Evolutionary conservation across 169 alveolate species (phyloP).

Genomic region (Eimeria falciformis): DNA sequence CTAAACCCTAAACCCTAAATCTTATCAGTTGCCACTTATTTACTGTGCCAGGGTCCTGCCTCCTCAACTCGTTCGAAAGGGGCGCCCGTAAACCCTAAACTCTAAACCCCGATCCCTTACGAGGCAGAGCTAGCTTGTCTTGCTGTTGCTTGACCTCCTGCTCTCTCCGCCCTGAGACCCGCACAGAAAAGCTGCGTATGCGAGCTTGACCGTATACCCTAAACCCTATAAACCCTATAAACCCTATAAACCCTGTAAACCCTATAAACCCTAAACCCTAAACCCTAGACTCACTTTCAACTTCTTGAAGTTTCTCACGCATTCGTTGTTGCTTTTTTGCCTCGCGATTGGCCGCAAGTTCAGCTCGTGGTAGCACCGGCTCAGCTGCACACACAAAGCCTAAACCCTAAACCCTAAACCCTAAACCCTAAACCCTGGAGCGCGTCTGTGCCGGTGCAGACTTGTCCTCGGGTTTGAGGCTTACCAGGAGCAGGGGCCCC

Average conservation of each 20-base stretch:
- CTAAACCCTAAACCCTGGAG: neutral
- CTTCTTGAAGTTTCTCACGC: neutral
- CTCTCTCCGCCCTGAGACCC: slow-evolving; percentile 32
- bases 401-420: neutral
- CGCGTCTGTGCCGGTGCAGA: neutral
- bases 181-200: neutral
- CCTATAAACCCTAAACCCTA: slow-evolving; percentile 27
- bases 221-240: slow-evolving; percentile 23
- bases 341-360: neutral
- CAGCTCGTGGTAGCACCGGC: neutral
- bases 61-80: no score
- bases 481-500: neutral
- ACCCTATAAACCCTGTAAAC: neutral
- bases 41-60: no score
- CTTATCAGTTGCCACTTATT: no score
- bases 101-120: neutral
- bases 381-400: neutral
- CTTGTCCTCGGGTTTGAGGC: neutral
- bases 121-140: slow-evolving; percentile 42
- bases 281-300: slow-evolving; percentile 14
- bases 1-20: neutral
- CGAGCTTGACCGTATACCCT: neutral
- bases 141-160: slow-evolving; percentile 35
- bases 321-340: slow-evolving; percentile 4
- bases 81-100: neutral